Evolutionary conservation across 768 basidiomycete species (phyloP), one percentile per base, ranked within the genome.

Genomic region (Tephrocybe rancida): DNA sequence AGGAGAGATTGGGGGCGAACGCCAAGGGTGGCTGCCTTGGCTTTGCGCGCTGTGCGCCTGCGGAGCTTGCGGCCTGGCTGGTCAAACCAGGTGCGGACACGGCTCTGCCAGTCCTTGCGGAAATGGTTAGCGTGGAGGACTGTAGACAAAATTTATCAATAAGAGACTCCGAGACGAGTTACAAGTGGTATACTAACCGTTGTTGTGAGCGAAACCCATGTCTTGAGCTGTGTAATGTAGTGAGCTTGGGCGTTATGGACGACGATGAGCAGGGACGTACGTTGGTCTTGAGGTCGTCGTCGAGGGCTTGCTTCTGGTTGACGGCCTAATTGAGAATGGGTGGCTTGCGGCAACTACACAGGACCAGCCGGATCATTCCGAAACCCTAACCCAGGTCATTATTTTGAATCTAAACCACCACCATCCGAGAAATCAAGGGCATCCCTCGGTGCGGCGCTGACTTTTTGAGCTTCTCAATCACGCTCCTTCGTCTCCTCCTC

Each of bases 51-150:
- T 43, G 80, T 86, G 71, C 97, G 90, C 71, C 97, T 84, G 72
- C 92, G 90, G 73, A 95, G 90, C 79, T 98, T 98, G 71, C 92
- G 90, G 44, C 95, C 96, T 52, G 97, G 94, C 78, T 99, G 97
- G 81, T 98, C 91, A 73, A 98, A 98, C 95, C 95, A 95, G 69
- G 93, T 96, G 75, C 88, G 88, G 65, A 96, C 94, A 61, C 89
- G 90, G 68, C 87, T 83, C 75, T 98, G 96, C 95, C 95, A 98
- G 73, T 98, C 95, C 87, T 98, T 98, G 81, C 86, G 92, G 85
- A 95, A 95, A 73, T 97, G 94, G 76, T 95, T 95, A 65, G 74
- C 83, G 78, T 86, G 94, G 73, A 96, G 91, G 79, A 91, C 92
- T 90, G 39, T 22, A 60, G 30, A 38, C 39, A 44, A 22, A 39